Evolutionary conservation across 1,284 basidiomycete genomes (phyloP).

Genomic region (Moesziomyces sp.): DNA sequence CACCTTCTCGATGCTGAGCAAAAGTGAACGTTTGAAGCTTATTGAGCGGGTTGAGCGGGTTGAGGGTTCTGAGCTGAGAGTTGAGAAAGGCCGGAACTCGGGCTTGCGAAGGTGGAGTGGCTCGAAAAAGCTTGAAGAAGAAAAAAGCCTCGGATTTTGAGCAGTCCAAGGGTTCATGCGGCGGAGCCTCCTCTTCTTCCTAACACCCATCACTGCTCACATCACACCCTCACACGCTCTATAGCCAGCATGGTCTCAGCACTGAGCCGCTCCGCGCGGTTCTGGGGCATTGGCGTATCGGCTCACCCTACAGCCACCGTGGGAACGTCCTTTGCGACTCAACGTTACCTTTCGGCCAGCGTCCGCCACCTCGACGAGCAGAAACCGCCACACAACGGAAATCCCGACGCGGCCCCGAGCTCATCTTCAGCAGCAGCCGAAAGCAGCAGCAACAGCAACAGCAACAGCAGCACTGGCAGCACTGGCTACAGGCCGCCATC

Average conservation of each 20-base stretch:
- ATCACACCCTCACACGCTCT: neutral
- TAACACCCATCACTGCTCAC: neutral
- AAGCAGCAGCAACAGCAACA: neutral
- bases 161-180: too few relatives aligned
- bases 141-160: neutral
- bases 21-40: neutral
- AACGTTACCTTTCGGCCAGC: constrained; percentile 22
- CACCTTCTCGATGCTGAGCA: too few relatives aligned
- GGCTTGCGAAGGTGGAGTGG: constrained; percentile 7
- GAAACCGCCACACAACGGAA: constrained; percentile 4
- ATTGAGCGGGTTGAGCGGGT: too few relatives aligned
- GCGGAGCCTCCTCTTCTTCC: neutral
- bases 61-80: neutral
- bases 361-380: constrained; percentile 15
- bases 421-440: neutral
- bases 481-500: constrained; percentile 24
- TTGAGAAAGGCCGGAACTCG: constrained; percentile 11
- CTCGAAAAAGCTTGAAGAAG: constrained; percentile 13
- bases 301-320: neutral
- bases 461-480: neutral
- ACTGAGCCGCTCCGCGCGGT: constrained; percentile 13
- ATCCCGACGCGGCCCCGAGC: constrained; percentile 6
- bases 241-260: constrained; percentile 6
- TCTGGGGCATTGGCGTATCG: constrained; percentile 1
- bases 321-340: neutral